phyloP scores from a whole-genome alignment of 352 stramenopile genomes.

The Globisporangium yorkense region DNA sequence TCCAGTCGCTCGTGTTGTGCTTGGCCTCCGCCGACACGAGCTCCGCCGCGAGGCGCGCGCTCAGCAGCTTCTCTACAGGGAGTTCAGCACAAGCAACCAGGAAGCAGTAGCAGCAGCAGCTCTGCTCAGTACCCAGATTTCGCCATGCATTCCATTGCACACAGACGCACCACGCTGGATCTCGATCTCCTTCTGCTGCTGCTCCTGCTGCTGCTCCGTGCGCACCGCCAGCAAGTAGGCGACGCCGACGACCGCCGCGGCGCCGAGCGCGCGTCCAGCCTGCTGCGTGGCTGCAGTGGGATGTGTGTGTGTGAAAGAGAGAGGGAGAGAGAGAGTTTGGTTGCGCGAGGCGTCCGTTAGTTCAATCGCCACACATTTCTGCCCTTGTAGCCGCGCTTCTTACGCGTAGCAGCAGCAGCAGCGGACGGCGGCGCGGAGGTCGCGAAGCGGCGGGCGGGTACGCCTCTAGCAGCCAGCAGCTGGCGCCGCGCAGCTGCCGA shows the following conservation, averaged over 20 bases:
- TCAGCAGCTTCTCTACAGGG: conserved; percentile 50
- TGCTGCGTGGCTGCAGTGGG: conserved; percentile 6
- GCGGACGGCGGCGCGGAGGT: too few relatives aligned
- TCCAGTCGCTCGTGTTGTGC: conserved; percentile 73
- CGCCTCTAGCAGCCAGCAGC: too few relatives aligned
- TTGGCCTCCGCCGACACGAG: conserved; percentile 61
- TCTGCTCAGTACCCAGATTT: not conserved
- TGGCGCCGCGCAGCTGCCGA: too few relatives aligned
- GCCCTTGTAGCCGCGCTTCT: too few relatives aligned
- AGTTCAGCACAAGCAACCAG: not conserved
- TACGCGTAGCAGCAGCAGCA: too few relatives aligned
- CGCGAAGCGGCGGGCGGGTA: too few relatives aligned
- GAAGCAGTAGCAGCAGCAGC: not conserved
- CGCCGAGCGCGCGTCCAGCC: conserved; percentile 17
- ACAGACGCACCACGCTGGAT: conserved; percentile 35
- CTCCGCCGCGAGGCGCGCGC: conserved; percentile 52
- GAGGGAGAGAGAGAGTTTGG: not conserved
- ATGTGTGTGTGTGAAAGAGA: too few relatives aligned
- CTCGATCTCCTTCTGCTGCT: conserved; percentile 59
- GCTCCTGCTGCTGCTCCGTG: conserved; percentile 37
- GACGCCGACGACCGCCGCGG: conserved; percentile 28
- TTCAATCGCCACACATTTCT: too few relatives aligned
- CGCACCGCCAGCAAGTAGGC: conserved; percentile 46
- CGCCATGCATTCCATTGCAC: not conserved
- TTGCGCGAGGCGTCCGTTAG: too few relatives aligned